Conservation (phyloP, 1,284 basidiomycete species). For the Lignosus rhinocerotis region DNA sequence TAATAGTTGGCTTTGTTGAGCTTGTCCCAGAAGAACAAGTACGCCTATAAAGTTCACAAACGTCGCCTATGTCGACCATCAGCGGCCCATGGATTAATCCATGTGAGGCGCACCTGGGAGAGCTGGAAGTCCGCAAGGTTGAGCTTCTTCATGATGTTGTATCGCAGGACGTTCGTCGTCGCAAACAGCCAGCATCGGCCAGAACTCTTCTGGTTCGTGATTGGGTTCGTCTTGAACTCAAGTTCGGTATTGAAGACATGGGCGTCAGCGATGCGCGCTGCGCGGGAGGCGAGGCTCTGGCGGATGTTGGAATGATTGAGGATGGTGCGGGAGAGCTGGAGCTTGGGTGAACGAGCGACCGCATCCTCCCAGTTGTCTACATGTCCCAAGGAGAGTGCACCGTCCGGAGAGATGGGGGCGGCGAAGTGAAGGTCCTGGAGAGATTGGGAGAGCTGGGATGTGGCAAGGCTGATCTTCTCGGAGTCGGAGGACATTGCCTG, state of each 20-base stretch:
- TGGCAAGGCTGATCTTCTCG: conserved; percentile 32
- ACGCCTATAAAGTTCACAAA: conserved; percentile 53
- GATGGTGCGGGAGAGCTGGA: conserved; percentile 79
- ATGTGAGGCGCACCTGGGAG: conserved; percentile 61
- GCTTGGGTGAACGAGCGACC: conserved; percentile 60
- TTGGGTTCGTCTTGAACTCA: conserved; percentile 77
- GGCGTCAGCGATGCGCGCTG: conserved; percentile 63
- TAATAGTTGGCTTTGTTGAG: conserved; percentile 96
- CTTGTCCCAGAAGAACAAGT: conserved; percentile 95
- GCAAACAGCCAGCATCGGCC: conserved; percentile 95
- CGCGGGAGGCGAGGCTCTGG: conserved; percentile 64
- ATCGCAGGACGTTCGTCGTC: conserved; percentile 84
- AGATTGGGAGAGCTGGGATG: conserved; percentile 21
- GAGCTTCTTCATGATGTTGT: conserved; percentile 83
- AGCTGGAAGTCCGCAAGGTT: conserved; percentile 88
- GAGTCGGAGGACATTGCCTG: conserved; percentile 32
- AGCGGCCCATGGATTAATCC: neutral
- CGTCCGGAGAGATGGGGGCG: conserved; percentile 42
- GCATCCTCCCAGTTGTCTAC: conserved; percentile 67
- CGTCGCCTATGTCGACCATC: neutral
- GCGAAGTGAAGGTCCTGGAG: conserved; percentile 23
- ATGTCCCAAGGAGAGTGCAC: conserved; percentile 58
- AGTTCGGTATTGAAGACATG: conserved; percentile 87
- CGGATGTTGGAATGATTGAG: conserved; percentile 76
- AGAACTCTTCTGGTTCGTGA: conserved; percentile 86